Evolutionary conservation across 2,329 filamentous ascomycete species (phyloP).

Genomic region (Phyllosticta citriasiana): DNA sequence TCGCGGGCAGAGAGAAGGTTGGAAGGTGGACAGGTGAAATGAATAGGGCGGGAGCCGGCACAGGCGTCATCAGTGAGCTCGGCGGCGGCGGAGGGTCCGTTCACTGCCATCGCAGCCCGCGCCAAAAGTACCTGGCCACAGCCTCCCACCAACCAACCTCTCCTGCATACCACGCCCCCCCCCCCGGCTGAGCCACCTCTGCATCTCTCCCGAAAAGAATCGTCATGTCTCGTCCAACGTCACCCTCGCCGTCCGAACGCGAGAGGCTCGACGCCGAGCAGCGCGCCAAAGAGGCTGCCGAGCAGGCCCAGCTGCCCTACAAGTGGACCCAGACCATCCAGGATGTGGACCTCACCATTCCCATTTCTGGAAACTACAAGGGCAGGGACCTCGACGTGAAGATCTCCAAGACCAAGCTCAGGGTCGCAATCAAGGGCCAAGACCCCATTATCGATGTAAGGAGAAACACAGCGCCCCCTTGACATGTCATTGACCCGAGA

Average conservation of each 20-base stretch:
- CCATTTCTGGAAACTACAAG: conserved; percentile 74
- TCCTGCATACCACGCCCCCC: not conserved
- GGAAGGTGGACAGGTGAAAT: conserved; percentile 1
- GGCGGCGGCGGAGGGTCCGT: not conserved
- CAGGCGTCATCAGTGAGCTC: conserved; percentile 7
- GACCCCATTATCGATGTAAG: conserved; percentile 70
- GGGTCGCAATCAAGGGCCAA: conserved; percentile 80
- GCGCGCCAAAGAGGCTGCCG: conserved; percentile 65
- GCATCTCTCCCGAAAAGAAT: not conserved
- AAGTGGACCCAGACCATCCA: conserved; percentile 92
- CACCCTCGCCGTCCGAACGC: conserved; percentile 44
- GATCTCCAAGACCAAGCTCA: conserved; percentile 67
- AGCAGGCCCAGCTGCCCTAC: conserved; percentile 89
- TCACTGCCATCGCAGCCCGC: not conserved
- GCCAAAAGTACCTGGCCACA: not conserved
- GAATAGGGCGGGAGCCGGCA: conserved; percentile 5
- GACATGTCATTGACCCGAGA: conserved; percentile 8
- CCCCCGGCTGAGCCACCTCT: not conserved
- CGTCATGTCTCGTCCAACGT: conserved; percentile 23
- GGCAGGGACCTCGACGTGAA: conserved; percentile 74
- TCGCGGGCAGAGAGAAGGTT: not conserved
- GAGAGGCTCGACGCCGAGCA: conserved; percentile 47
- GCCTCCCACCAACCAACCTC: not conserved
- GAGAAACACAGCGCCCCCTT: conserved; percentile 9
- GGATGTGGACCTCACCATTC: conserved; percentile 72